Percentiles rank a stretch among this genome's conserved stretches.
Conservation (phyloP, 1,139 yeast genomes). For the Magnusiomyces magnusii region DNA sequence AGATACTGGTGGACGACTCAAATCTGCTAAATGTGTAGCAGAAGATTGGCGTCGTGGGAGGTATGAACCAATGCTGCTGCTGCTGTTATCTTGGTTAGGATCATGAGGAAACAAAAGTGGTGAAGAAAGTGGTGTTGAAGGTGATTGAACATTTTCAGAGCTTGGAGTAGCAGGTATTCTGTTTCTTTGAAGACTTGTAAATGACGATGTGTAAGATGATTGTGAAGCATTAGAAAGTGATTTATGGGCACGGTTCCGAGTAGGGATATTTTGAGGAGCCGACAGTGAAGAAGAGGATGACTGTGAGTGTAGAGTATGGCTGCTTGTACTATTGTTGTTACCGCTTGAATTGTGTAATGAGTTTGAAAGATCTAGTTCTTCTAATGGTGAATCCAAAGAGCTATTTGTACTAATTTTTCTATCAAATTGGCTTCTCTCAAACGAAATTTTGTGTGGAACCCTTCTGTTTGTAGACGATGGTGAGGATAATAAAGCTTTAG, state of each 20-base stretch:
- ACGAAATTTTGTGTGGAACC: neutral
- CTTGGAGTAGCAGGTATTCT: constrained; percentile 12
- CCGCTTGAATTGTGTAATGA: neutral
- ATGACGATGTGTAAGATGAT: constrained; percentile 7
- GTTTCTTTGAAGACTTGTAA: constrained; percentile 15
- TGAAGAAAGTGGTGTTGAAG: constrained; percentile 28
- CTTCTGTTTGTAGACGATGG: neutral
- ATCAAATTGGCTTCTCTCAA: neutral
- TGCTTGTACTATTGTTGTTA: neutral
- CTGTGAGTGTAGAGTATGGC: too few species aligned
- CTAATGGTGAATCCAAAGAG: constrained; percentile 5
- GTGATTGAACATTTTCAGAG: constrained; percentile 18
- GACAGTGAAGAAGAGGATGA: constrained; percentile 1
- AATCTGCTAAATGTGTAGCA: constrained; percentile 20
- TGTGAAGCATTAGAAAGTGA: constrained; percentile 4
- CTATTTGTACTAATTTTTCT: neutral
- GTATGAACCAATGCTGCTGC: constrained; percentile 15
- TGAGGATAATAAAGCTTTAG: constrained; percentile 1
- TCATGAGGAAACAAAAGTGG: constrained; percentile 28
- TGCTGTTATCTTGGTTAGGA: neutral
- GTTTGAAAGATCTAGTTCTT: constrained; percentile 5
- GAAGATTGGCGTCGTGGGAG: constrained; percentile 26
- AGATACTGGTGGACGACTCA: constrained; percentile 48
- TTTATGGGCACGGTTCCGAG: neutral
- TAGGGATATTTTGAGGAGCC: constrained; percentile 1